Percentiles rank a stretch among this genome's conserved stretches.
These are phyloP conservation scores for Lachnellula subtilissima DNA, from an alignment of 2,329 filamentous ascomycete genomes.

Conservation along the genomic window DNA sequence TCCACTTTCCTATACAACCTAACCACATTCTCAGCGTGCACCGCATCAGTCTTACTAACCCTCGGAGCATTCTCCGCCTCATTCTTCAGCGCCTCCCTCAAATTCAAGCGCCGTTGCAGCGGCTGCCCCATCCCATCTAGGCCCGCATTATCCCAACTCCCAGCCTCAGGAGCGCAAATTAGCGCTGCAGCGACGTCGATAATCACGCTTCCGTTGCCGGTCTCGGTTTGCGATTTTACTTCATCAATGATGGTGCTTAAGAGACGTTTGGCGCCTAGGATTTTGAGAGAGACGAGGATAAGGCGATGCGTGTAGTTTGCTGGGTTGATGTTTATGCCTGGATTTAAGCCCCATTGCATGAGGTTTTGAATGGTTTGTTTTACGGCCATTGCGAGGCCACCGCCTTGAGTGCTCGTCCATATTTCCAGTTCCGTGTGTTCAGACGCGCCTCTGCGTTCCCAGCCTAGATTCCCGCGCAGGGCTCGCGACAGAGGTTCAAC, in stretches of 20 bases:
- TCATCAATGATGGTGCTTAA: constrained; percentile 63
- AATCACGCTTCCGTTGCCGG: constrained; percentile 54
- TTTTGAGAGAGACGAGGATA: constrained; percentile 54
- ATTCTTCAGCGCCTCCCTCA: constrained; percentile 28
- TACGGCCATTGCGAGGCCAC: constrained; percentile 53
- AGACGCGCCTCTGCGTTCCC: constrained; percentile 56
- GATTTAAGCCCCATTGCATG: constrained; percentile 61
- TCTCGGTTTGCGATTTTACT: constrained; percentile 55
- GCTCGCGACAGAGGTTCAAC: constrained; percentile 64
- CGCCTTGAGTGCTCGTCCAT: constrained; percentile 55
- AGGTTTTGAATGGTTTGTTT: constrained; percentile 59
- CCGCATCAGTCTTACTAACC: constrained; percentile 22
- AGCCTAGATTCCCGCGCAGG: constrained; percentile 53
- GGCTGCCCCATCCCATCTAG: constrained; percentile 9
- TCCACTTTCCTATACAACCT: constrained; percentile 31
- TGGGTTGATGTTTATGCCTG: constrained; percentile 50
- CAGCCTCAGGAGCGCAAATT: constrained; percentile 59
- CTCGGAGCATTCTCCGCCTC: constrained; percentile 27
- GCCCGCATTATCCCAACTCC: constrained; percentile 26
- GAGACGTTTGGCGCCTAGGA: constrained; percentile 58
- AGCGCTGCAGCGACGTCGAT: constrained; percentile 67
- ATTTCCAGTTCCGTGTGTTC: constrained; percentile 63
- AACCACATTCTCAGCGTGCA: constrained; percentile 27
- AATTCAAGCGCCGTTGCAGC: constrained; percentile 27
- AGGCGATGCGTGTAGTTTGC: constrained; percentile 70